Evolutionary conservation across 306 rosid genomes (phyloP).

Genomic region (Quercus agrifolia): DNA sequence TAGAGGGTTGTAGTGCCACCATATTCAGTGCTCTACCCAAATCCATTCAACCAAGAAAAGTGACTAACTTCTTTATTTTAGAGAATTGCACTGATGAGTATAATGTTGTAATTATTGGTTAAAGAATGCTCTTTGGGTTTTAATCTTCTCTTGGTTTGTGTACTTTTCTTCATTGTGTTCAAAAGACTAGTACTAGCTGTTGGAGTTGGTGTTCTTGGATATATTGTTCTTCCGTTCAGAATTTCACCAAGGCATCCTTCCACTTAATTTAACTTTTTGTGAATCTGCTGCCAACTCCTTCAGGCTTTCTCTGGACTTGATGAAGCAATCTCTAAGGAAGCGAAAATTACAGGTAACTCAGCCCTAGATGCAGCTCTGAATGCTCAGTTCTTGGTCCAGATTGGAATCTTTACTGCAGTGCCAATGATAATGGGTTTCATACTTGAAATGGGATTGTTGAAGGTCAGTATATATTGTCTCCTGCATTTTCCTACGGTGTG

Average conservation of each 20-base stretch:
- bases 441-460: slow-evolving; percentile 83
- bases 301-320: slow-evolving; percentile 96
- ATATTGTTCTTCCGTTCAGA: not conserved
- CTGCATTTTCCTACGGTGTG: slow-evolving; percentile 1
- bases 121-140: not conserved
- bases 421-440: slow-evolving; percentile 96
- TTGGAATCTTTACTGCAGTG: slow-evolving; percentile 90
- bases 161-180: not conserved
- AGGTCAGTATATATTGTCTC: slow-evolving; percentile 53
- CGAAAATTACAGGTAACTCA: slow-evolving; percentile 63
- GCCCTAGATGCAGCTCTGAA: slow-evolving; percentile 85
- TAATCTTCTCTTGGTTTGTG: not conserved
- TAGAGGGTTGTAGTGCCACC: not conserved
- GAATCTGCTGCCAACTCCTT: slow-evolving; percentile 23
- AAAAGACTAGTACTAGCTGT: not conserved
- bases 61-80: not conserved
- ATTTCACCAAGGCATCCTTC: not conserved
- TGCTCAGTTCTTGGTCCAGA: slow-evolving; percentile 96
- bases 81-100: slow-evolving; percentile 1
- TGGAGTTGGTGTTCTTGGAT: not conserved
- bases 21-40: not conserved
- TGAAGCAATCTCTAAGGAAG: slow-evolving; percentile 47
- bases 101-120: not conserved
- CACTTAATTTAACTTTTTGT: not conserved
- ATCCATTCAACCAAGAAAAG: not conserved